Evolutionary conservation across 169 alveolate genomes (phyloP).

Genomic region (Plasmodium coatneyi): DNA sequence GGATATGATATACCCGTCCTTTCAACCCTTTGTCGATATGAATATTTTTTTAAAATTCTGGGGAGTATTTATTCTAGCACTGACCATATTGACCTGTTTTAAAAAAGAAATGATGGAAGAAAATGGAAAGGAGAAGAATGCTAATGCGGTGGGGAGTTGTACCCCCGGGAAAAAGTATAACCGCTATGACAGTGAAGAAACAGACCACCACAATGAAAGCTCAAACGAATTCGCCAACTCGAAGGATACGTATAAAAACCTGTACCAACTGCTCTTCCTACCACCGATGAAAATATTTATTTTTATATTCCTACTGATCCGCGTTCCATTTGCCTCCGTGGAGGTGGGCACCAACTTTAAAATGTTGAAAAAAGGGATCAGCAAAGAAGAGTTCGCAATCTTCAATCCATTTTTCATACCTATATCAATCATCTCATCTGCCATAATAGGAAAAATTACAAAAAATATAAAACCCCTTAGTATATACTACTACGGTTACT

Average conservation of each 20-base stretch:
- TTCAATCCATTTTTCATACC: constrained; percentile 79
- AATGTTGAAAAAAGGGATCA: constrained; percentile 80
- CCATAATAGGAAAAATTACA: constrained; percentile 76
- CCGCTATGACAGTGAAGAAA: constrained; percentile 6
- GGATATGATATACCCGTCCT: constrained; percentile 31
- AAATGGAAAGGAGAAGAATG: constrained; percentile 25
- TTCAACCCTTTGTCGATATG: constrained; percentile 78
- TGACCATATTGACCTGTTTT: constrained; percentile 74
- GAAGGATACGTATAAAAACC: constrained; percentile 55
- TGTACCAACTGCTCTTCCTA: constrained; percentile 70
- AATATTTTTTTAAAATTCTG: constrained; percentile 80
- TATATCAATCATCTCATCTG: constrained; percentile 80
- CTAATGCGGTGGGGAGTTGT: constrained; percentile 2
- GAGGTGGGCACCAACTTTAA: constrained; percentile 82
- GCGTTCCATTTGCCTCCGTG: constrained; percentile 80
- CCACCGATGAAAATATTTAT: constrained; percentile 80
- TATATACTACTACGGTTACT: constrained; percentile 63
- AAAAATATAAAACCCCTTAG: constrained; percentile 27
- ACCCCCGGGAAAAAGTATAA: not conserved
- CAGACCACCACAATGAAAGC: constrained; percentile 37
- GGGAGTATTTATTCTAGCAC: constrained; percentile 78
- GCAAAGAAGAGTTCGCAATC: constrained; percentile 81
- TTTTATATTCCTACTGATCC: constrained; percentile 69
- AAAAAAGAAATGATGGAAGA: constrained; percentile 29
- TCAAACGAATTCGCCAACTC: constrained; percentile 73